Conservation (phyloP, 129 eudicot genomes). For the Deinandra increscens region DNA sequence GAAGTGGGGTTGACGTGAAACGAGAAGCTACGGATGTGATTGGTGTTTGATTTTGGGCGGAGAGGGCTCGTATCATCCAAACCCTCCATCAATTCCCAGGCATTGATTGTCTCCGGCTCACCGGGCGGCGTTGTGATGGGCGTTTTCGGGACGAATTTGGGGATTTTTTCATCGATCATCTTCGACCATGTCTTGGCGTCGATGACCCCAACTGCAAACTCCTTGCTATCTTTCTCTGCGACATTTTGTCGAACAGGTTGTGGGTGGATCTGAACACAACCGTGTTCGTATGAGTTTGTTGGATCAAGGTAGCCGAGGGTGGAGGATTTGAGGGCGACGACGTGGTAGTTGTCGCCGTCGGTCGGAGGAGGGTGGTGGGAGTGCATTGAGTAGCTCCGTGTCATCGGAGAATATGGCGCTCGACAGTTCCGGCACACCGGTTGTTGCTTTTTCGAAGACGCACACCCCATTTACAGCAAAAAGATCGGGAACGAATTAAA, state of each 20-base stretch:
- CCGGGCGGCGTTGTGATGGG: conserved; percentile 85
- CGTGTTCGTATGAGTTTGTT: too few relatives aligned
- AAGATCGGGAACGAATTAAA: neutral
- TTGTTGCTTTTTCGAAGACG: conserved; percentile 54
- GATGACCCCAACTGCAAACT: conserved; percentile 51
- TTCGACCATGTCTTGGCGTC: conserved; percentile 93
- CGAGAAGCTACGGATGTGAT: conserved; percentile 65
- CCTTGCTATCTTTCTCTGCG: conserved; percentile 16
- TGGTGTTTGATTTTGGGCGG: conserved; percentile 26
- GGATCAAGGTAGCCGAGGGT: conserved; percentile 56
- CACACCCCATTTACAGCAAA: conserved; percentile 70
- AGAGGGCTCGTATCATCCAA: conserved; percentile 81
- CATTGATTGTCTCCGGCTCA: conserved; percentile 86
- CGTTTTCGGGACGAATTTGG: conserved; percentile 63
- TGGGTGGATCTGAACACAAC: conserved; percentile 16
- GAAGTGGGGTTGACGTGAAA: conserved; percentile 46
- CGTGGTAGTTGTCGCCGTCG: conserved; percentile 55
- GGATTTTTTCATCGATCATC: conserved; percentile 78
- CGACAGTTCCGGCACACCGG: conserved; percentile 66
- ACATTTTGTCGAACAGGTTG: conserved; percentile 22
- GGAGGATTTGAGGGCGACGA: conserved; percentile 66
- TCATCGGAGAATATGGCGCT: conserved; percentile 48
- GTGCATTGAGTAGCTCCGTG: conserved; percentile 85
- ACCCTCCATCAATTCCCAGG: conserved; percentile 94
- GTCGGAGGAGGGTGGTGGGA: conserved; percentile 52